Percentiles rank a stretch among this genome's conserved stretches.
Conservation (phyloP, 495 filamentous ascomycete genomes). For the Bombardia bombarda region DNA sequence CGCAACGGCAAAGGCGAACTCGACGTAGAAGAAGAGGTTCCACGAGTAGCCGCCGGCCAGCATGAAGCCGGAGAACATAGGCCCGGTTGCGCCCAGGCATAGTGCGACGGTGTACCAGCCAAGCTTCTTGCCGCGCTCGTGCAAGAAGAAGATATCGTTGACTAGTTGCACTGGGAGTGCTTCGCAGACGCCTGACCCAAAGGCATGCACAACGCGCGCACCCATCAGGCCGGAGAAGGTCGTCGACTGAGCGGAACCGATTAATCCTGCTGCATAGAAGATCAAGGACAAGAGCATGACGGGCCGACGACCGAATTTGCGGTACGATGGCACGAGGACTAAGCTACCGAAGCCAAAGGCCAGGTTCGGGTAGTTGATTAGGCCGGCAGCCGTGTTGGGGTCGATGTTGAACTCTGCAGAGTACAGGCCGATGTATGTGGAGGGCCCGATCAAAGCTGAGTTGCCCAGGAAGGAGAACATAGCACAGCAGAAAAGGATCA, state of each 20-base stretch:
- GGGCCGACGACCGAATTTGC: conserved; percentile 52
- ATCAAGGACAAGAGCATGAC: conserved; percentile 50
- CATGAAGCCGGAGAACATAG: conserved; percentile 33
- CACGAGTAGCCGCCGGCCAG: conserved; percentile 24
- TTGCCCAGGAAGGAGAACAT: conserved; percentile 53
- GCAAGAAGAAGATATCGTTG: conserved; percentile 58
- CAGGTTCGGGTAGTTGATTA: conserved; percentile 52
- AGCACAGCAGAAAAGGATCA: conserved; percentile 45
- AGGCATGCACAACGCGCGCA: conserved; percentile 48
- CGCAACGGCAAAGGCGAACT: conserved; percentile 35
- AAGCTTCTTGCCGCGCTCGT: conserved; percentile 58
- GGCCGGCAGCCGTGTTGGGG: conserved; percentile 39
- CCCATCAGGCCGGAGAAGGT: conserved; percentile 48
- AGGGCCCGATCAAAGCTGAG: conserved; percentile 43
- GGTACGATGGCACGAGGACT: conserved; percentile 51
- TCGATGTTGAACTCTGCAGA: conserved; percentile 43
- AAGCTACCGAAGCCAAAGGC: conserved; percentile 50
- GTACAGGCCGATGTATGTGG: conserved; percentile 48
- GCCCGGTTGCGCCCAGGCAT: conserved; percentile 25
- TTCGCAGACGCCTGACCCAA: conserved; percentile 51
- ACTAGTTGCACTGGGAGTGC: conserved; percentile 57
- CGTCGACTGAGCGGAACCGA: conserved; percentile 45
- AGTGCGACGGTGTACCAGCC: conserved; percentile 45
- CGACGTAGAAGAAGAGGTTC: conserved; percentile 45
- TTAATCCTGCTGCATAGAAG: conserved; percentile 46